Evolutionary conservation across 129 eudicot genomes (phyloP).

Genomic region (Escallonia rubra): DNA sequence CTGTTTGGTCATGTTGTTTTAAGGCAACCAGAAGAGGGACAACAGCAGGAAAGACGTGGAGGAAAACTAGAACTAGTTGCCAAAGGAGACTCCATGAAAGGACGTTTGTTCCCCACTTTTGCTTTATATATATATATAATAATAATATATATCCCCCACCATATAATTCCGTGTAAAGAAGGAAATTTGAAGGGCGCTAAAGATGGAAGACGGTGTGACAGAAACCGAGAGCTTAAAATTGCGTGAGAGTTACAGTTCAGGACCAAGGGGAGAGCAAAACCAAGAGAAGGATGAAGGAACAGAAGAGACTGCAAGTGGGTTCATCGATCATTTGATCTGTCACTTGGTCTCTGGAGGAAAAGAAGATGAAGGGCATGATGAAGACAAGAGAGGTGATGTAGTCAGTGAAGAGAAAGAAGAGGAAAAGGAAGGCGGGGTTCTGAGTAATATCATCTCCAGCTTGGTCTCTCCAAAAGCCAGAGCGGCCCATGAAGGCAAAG

Average conservation of each 20-base stretch:
- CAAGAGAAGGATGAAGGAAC: neutral
- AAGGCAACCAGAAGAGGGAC: too few species aligned
- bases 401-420: neutral
- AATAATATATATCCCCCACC: too few species aligned
- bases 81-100: too few species aligned
- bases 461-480: constrained; percentile 22
- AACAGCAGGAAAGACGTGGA: too few species aligned
- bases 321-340: constrained; percentile 32
- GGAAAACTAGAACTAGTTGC: too few species aligned
- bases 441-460: constrained; percentile 35
- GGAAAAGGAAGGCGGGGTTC: constrained; percentile 19
- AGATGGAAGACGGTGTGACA: constrained; percentile 8
- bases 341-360: constrained; percentile 24
- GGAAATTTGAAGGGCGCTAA: too few species aligned
- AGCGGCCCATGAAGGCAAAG: neutral
- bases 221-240: neutral
- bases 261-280: neutral
- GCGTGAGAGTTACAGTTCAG: neutral
- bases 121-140: too few species aligned
- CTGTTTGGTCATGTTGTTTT: too few species aligned
- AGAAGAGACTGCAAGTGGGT: constrained; percentile 13
- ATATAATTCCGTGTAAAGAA: too few species aligned
- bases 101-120: too few species aligned
- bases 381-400: neutral
- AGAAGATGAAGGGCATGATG: neutral